A percentile compares a stretch with the other conserved stretches of the same genome.
These are phyloP conservation scores for Zygoascus meyerae DNA, from an alignment of 1,139 yeast species.

Conservation along the genomic window DNA sequence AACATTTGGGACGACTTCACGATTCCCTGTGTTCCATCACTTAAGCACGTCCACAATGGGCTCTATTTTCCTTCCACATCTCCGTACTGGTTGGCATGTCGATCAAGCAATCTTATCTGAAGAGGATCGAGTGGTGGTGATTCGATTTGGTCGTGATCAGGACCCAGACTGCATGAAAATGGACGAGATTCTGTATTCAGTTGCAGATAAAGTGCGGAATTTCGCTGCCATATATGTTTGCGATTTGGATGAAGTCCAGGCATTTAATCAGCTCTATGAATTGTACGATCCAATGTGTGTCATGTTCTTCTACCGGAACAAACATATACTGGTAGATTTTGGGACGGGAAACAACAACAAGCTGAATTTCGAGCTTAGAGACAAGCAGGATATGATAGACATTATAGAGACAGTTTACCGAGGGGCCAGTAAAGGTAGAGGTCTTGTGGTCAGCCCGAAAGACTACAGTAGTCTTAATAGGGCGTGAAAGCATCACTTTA, in stretches of 20 bases:
- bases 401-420: conserved; percentile 83
- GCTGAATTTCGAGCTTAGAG: conserved; percentile 70
- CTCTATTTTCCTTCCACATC: conserved; percentile 79
- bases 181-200: conserved; percentile 76
- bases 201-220: conserved; percentile 79
- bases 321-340: conserved; percentile 96
- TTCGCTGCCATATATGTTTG: conserved; percentile 86
- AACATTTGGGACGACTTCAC: background rate
- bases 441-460: conserved; percentile 79
- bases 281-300: conserved; percentile 83
- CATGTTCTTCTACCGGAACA: conserved; percentile 90
- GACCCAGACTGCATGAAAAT: conserved; percentile 80
- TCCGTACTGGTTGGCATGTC: conserved; percentile 93
- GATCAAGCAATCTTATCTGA: conserved; percentile 90
- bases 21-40: background rate
- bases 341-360: conserved; percentile 98
- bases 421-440: conserved; percentile 91
- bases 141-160: conserved; percentile 78
- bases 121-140: conserved; percentile 79
- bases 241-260: conserved; percentile 84
- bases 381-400: conserved; percentile 86
- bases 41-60: conserved; percentile 50
- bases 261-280: conserved; percentile 90
- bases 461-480: conserved; percentile 29
- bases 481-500: background rate